Base-by-base conservation (phyloP, 352 stramenopile genomes). In the Globisporangium nagaii region DNA sequence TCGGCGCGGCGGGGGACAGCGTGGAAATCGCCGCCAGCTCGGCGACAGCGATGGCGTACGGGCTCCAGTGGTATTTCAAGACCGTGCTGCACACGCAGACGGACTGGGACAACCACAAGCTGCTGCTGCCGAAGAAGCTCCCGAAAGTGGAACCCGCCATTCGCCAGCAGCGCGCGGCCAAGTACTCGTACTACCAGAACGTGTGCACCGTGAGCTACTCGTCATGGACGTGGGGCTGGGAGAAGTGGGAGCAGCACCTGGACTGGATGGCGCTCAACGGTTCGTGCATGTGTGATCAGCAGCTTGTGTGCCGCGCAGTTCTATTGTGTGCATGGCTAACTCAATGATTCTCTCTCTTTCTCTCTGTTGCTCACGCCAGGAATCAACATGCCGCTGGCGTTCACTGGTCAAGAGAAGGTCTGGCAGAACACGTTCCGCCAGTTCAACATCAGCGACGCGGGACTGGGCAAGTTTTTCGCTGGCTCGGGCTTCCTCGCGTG, bases 211-310 rank as follows among this genome's bases (percentile, higher is more conserved):
- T 90, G 53, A 93, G 85, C 64, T 97, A 97, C 66, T 94, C 82
- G 37, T 87, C 85, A 44, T 94, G 87, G 69, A 78, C 75, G 42
- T 97, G 91, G 84, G 76, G 83, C 19, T 96, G 85, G 82, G 27
- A 62, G n/a, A 68, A 90, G 56, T 97, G 90, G 90, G 82, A 96
- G 64, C 66, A 70, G 3, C 87, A 97, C 65, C 88, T 97, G 54
- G 89, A 97, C 71, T 97, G 88, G 88, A 94, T 97, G 79, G 87
- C 86, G 15, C 63, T 97, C n/a, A 95, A 92, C 44, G 89, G 80
- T 81, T 36, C n/a, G 48, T 50, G 1, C 1, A n/a, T 48, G 4
- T 43, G 37, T 6, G 20, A 7, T 15, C 13, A 25, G n/a, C 1
- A 7, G 37, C 10, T 11, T 4, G 15, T 25, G 37, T 25, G n/a